Percentiles rank a stretch among this genome's conserved stretches.
phyloP scores from a whole-genome alignment of 164 flowering plant species.

The Echeveria elegans region DNA sequence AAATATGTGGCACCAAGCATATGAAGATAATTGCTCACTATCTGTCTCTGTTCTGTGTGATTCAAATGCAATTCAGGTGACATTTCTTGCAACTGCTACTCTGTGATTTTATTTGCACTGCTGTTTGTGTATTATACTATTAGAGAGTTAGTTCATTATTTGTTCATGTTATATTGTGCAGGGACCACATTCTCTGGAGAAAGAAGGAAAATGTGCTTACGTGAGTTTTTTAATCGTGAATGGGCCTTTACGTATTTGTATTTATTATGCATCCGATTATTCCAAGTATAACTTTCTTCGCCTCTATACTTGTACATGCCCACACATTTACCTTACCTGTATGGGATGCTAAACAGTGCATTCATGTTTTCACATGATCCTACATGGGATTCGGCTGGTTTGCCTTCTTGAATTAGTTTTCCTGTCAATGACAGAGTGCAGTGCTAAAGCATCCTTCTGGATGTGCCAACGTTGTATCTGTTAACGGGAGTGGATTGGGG shows the following conservation, averaged over 20 bases:
- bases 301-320: background rate
- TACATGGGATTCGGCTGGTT: background rate
- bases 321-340: background rate
- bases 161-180: conserved; percentile 18
- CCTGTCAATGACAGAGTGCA: conserved; percentile 43
- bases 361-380: background rate
- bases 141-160: background rate
- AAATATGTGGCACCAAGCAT: conserved; percentile 39
- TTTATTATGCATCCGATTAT: background rate
- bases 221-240: conserved; percentile 34
- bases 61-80: conserved; percentile 42
- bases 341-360: background rate
- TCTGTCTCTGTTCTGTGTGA: conserved; percentile 70
- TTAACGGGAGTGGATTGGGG: conserved; percentile 60
- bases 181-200: conserved; percentile 62
- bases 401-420: conserved; percentile 1
- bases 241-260: background rate
- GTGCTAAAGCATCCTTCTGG: conserved; percentile 75
- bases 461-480: conserved; percentile 54
- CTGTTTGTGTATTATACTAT: background rate
- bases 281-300: background rate
- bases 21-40: conserved; percentile 53
- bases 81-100: conserved; percentile 7
- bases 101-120: background rate
- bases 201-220: conserved; percentile 52